Evolutionary conservation across 495 filamentous ascomycete genomes (phyloP).

Genomic region (Trichocladium uniseriatum): DNA sequence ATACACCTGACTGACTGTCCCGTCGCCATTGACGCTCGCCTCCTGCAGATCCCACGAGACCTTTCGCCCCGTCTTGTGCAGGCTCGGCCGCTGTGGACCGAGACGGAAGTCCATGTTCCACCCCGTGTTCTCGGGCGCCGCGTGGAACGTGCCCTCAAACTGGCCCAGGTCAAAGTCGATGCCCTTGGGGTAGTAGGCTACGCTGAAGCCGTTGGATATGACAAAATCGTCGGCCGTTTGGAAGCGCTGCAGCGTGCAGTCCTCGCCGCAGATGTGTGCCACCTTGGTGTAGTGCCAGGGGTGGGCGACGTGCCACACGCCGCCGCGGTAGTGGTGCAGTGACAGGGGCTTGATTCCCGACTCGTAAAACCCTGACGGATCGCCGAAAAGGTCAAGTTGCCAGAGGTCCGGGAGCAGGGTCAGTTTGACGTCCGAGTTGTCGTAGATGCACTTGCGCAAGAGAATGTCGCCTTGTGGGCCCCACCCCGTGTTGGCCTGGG

Average conservation of each 20-base stretch:
- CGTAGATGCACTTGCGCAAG: conserved; percentile 58
- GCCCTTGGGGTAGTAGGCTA: conserved; percentile 52
- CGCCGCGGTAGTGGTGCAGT: conserved; percentile 56
- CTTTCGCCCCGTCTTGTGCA: conserved; percentile 42
- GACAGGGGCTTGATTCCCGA: conserved; percentile 54
- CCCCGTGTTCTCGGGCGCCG: conserved; percentile 44
- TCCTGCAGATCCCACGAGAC: conserved; percentile 46
- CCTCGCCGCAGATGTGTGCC: conserved; percentile 52
- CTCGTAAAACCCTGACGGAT: conserved; percentile 60
- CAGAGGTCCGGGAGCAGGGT: conserved; percentile 54
- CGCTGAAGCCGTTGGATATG: conserved; percentile 56
- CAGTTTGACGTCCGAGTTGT: conserved; percentile 50
- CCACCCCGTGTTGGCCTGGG: conserved; percentile 45
- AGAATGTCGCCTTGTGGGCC: conserved; percentile 55
- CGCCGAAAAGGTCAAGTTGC: conserved; percentile 58
- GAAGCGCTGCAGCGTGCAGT: conserved; percentile 58
- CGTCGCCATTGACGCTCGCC: conserved; percentile 29
- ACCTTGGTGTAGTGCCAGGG: conserved; percentile 59
- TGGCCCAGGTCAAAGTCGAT: conserved; percentile 51
- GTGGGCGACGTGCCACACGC: conserved; percentile 42
- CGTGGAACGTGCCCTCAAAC: conserved; percentile 55
- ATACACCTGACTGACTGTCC: conserved; percentile 39
- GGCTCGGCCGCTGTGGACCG: conserved; percentile 39
- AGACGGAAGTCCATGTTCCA: conserved; percentile 45
- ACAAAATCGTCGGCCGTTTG: conserved; percentile 54